These are phyloP conservation scores for Nephromyces sp. DNA, from an alignment of 169 alveolate genomes.

Conservation along the genomic window DNA sequence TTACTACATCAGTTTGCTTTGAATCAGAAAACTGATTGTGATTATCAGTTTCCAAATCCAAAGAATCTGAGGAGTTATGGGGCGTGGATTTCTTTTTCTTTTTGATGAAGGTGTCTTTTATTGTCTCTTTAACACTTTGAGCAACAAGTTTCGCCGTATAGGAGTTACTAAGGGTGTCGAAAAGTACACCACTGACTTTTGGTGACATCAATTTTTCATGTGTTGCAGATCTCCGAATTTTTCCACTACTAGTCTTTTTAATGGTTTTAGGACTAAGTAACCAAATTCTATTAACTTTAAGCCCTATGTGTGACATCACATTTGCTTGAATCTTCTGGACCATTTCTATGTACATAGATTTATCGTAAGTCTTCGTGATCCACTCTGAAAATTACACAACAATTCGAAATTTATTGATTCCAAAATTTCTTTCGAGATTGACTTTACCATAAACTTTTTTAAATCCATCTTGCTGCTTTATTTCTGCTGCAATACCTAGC, in stretches of 20 bases:
- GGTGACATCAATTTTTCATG: not conserved
- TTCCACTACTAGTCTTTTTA: conserved; percentile 44
- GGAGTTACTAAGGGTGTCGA: not conserved
- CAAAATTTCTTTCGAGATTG: too few species aligned
- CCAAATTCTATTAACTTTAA: not conserved
- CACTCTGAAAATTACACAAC: not conserved
- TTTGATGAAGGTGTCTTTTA: not conserved
- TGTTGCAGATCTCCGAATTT: conserved; percentile 23
- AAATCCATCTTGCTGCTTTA: conserved; percentile 12
- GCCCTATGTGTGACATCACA: not conserved
- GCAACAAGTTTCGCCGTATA: too few species aligned
- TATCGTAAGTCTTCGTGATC: conserved; percentile 1
- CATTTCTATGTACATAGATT: not conserved
- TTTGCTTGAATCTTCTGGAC: not conserved
- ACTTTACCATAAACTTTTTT: not conserved
- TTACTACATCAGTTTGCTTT: not conserved
- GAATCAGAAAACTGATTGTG: not conserved
- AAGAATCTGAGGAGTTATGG: not conserved
- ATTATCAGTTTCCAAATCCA: not conserved
- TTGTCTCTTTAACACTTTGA: not conserved
- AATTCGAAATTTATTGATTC: not conserved
- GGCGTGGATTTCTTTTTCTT: too few species aligned
- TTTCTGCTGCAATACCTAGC: conserved; percentile 41
- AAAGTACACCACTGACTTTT: not conserved
- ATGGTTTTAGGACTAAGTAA: conserved; percentile 12